Evolutionary conservation across 768 basidiomycete genomes (phyloP).

Genomic region (Piloderma croceum): DNA sequence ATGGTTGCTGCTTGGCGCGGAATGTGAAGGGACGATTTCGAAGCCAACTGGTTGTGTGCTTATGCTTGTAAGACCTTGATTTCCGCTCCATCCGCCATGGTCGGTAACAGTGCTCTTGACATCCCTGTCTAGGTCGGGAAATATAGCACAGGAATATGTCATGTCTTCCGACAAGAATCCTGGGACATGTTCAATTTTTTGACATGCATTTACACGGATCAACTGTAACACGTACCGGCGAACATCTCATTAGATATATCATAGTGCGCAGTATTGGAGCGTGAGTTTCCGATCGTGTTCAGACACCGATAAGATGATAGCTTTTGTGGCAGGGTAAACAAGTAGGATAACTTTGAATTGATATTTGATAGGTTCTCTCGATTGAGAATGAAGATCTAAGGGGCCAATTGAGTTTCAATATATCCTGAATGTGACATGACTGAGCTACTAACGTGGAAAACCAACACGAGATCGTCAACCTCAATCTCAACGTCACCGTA

Average conservation of each 20-base stretch:
- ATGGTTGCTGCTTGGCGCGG: too few species aligned
- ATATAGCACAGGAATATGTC: too few species aligned
- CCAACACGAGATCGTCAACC: conserved; percentile 54
- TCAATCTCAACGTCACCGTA: conserved; percentile 68
- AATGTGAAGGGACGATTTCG: too few species aligned
- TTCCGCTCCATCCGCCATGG: conserved; percentile 31
- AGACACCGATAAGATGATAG: conserved; percentile 58
- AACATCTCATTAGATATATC: conserved; percentile 79
- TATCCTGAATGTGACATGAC: conserved; percentile 3
- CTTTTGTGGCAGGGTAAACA: conserved; percentile 50
- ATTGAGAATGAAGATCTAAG: conserved; percentile 61
- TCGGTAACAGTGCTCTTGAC: conserved; percentile 29
- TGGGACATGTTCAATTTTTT: conserved; percentile 14
- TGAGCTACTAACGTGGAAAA: conserved; percentile 52
- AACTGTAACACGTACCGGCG: conserved; percentile 35
- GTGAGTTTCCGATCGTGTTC: conserved; percentile 59
- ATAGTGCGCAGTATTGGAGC: conserved; percentile 69
- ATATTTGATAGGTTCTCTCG: conserved; percentile 44
- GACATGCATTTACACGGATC: background rate
- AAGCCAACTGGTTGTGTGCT: too few species aligned
- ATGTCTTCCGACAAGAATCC: conserved; percentile 53
- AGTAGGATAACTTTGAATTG: conserved; percentile 43
- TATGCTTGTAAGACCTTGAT: conserved; percentile 29
- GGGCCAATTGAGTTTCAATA: too few species aligned
- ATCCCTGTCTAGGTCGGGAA: conserved; percentile 58